Conservation (phyloP, 192 early-diverging fungal species). For the Linnemannia elongata region DNA sequence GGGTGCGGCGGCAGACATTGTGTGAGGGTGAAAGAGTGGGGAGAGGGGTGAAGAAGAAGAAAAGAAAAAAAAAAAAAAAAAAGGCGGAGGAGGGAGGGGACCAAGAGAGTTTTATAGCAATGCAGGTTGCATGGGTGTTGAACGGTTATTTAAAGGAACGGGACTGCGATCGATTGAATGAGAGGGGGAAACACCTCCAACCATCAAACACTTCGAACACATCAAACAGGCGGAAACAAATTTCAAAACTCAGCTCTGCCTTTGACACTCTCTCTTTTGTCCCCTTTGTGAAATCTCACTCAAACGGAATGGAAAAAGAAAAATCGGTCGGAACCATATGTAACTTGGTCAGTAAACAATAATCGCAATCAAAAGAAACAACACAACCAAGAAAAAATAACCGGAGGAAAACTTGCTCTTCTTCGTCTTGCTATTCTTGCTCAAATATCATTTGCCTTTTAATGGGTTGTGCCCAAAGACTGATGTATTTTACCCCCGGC, state of each 20-base stretch:
- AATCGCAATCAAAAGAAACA: not conserved
- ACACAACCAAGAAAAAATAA: not conserved
- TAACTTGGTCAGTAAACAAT: not conserved
- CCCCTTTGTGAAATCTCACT: not conserved
- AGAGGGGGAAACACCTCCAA: no score
- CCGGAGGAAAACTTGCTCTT: no score
- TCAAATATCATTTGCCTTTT: no score
- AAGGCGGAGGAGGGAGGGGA: slow-evolving; percentile 2
- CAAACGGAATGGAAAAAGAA: not conserved
- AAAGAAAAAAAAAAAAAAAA: slow-evolving; percentile 13
- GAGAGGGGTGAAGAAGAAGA: slow-evolving; percentile 24
- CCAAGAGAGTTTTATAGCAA: not conserved
- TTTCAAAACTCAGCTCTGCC: not conserved
- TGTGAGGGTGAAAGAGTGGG: slow-evolving; percentile 18
- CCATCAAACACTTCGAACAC: no score
- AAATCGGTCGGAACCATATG: not conserved
- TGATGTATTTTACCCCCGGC: no score
- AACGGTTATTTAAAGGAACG: not conserved
- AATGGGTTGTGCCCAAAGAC: no score
- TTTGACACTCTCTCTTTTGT: not conserved
- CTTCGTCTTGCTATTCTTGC: no score
- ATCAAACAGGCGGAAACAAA: slow-evolving; percentile 8
- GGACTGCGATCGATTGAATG: not conserved
- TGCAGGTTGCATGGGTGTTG: not conserved
- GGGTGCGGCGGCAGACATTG: slow-evolving; percentile 25